Conservation (phyloP, 2,329 filamentous ascomycete genomes). For the Colletotrichum sp. region DNA sequence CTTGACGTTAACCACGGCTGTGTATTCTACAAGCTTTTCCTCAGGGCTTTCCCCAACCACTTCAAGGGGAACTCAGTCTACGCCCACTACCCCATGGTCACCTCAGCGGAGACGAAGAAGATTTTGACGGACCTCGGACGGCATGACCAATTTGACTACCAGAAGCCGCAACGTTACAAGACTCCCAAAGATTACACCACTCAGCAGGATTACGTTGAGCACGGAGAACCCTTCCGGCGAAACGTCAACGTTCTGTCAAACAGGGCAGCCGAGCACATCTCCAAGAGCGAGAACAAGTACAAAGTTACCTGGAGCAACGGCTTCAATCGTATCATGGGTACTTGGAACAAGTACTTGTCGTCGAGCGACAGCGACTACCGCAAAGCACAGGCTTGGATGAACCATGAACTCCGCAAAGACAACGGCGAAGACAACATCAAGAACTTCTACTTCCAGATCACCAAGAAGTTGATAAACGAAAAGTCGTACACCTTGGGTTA, state of each 20-base stretch:
- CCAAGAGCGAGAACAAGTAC: conserved; percentile 67
- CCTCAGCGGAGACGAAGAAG: conserved; percentile 73
- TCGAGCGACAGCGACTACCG: conserved; percentile 55
- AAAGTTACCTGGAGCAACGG: conserved; percentile 68
- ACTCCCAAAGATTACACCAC: neutral
- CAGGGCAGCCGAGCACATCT: conserved; percentile 63
- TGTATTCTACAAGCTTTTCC: conserved; percentile 83
- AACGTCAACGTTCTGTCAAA: conserved; percentile 65
- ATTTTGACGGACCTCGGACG: conserved; percentile 73
- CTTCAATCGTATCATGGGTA: conserved; percentile 64
- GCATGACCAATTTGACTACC: conserved; percentile 72
- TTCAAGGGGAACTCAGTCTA: conserved; percentile 82
- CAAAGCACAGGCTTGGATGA: conserved; percentile 55
- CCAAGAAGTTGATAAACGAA: conserved; percentile 63
- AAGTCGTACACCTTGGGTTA: conserved; percentile 67
- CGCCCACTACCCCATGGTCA: conserved; percentile 76
- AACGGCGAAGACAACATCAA: conserved; percentile 60
- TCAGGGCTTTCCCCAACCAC: conserved; percentile 80
- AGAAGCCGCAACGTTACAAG: conserved; percentile 53
- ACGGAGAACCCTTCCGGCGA: neutral
- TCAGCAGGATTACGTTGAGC: neutral
- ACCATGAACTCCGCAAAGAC: conserved; percentile 63
- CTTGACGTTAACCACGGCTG: conserved; percentile 79
- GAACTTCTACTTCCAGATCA: conserved; percentile 69
- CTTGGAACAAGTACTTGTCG: conserved; percentile 57